phyloP scores from a whole-genome alignment of 106 monocot species.

The Dioscorea dumetorum region DNA sequence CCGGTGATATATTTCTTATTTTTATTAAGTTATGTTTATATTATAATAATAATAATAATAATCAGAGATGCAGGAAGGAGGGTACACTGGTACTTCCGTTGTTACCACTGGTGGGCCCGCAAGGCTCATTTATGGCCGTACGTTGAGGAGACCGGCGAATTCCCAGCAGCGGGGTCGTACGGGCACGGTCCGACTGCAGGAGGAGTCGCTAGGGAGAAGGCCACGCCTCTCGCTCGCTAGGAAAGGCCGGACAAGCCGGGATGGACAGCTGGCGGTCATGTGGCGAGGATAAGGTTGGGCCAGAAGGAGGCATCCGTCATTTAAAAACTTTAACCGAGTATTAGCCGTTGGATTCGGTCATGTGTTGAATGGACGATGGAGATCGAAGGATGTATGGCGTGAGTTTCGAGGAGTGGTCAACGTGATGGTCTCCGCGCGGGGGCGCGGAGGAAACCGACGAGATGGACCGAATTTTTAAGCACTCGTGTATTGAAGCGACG shows the following conservation, averaged over 20 bases:
- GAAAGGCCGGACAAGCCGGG: not conserved
- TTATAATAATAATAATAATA: too few species aligned
- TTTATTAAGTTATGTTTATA: too few species aligned
- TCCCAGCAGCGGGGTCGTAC: too few species aligned
- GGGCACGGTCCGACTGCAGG: too few species aligned
- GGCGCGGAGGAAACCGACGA: not conserved
- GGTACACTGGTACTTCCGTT: too few species aligned
- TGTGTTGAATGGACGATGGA: not conserved
- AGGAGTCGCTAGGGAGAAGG: too few species aligned
- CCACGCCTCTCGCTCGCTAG: not conserved
- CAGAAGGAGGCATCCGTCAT: not conserved
- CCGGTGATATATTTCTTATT: too few species aligned
- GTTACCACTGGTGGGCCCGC: too few species aligned
- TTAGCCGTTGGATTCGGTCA: not conserved
- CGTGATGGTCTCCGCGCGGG: not conserved
- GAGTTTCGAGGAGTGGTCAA: not conserved
- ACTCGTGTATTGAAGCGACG: not conserved
- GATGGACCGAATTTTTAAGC: not conserved
- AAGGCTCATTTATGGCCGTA: too few species aligned
- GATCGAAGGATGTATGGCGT: not conserved
- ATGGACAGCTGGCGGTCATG: constrained; percentile 2
- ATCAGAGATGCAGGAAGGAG: too few species aligned
- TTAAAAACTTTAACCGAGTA: not conserved
- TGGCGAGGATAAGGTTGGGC: not conserved
- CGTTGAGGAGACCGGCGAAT: too few species aligned